A percentile compares a stretch with the other conserved stretches of the same genome.
Evolutionary conservation across 805 yeast genomes (phyloP).

Genomic region (Myxozyma melibiosi): DNA sequence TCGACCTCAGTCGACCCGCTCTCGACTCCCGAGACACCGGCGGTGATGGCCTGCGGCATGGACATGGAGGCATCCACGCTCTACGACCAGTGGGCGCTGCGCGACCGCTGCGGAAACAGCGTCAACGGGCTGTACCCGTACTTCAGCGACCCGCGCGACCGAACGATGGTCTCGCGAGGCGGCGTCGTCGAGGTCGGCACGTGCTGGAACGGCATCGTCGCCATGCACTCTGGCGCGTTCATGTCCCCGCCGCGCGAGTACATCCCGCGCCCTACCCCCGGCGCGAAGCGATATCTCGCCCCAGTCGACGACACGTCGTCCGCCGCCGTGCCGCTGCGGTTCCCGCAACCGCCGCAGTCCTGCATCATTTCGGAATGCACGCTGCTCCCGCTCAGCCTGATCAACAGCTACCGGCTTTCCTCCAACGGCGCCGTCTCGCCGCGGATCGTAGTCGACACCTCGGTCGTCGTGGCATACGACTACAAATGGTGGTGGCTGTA

Average conservation of each 20-base stretch:
- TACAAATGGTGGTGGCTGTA: conserved; percentile 29
- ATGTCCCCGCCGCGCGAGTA: conserved; percentile 18
- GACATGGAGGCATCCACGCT: conserved; percentile 27
- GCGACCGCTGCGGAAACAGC: conserved; percentile 22
- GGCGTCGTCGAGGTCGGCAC: conserved; percentile 25
- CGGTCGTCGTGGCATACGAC: conserved; percentile 24
- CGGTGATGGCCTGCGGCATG: conserved; percentile 25
- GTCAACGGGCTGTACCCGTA: conserved; percentile 23
- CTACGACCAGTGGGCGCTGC: conserved; percentile 28
- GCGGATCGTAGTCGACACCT: conserved; percentile 18
- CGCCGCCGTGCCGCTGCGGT: conserved; percentile 11
- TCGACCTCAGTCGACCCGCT: neutral
- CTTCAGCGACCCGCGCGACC: conserved; percentile 10
- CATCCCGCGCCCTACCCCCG: neutral
- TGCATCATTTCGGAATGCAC: conserved; percentile 27
- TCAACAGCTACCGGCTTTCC: conserved; percentile 12
- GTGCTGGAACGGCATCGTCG: conserved; percentile 30
- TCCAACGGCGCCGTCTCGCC: conserved; percentile 10
- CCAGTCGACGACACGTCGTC: neutral
- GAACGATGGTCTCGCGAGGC: neutral
- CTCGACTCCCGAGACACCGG: conserved; percentile 2
- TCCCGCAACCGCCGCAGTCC: conserved; percentile 20
- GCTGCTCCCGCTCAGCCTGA: conserved; percentile 14
- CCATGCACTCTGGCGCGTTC: conserved; percentile 25
- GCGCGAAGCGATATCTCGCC: neutral